These are phyloP conservation scores for Aspergillus cejpii DNA, from an alignment of 2,329 filamentous ascomycete genomes.

Conservation along the genomic window DNA sequence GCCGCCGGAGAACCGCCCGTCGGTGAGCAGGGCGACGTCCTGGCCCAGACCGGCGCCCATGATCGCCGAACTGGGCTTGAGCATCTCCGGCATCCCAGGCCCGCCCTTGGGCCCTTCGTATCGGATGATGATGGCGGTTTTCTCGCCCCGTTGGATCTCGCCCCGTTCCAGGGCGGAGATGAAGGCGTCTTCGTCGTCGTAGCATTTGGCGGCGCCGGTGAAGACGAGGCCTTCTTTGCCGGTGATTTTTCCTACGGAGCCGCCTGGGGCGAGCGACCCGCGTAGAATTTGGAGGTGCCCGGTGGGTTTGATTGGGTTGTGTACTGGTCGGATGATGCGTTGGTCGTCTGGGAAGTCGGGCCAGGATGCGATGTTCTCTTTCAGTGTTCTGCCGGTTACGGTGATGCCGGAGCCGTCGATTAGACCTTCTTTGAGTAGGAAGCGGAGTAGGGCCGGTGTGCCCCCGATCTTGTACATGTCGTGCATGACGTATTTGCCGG, in stretches of 20 bases:
- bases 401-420: constrained; percentile 56
- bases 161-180: constrained; percentile 59
- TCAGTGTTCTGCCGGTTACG: constrained; percentile 54
- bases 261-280: constrained; percentile 62
- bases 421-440: constrained; percentile 52
- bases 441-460: constrained; percentile 53
- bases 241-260: constrained; percentile 68
- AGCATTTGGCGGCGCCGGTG: constrained; percentile 62
- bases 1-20: constrained; percentile 59
- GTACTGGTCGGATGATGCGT: constrained; percentile 61
- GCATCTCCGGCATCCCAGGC: constrained; percentile 68
- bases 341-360: constrained; percentile 62
- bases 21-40: constrained; percentile 65
- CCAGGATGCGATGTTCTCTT: constrained; percentile 53
- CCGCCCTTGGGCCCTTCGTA: constrained; percentile 69
- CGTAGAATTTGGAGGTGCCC: constrained; percentile 68
- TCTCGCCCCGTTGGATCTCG: constrained; percentile 67
- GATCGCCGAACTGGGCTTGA: constrained; percentile 64
- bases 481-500: constrained; percentile 57
- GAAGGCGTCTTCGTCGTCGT: constrained; percentile 63
- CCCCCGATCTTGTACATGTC: constrained; percentile 53
- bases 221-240: constrained; percentile 66
- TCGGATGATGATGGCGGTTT: constrained; percentile 68
- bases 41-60: constrained; percentile 66
- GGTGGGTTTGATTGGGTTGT: constrained; percentile 62